Percentiles rank a stretch among this genome's conserved stretches.
phyloP scores from a whole-genome alignment of 2,329 filamentous ascomycete genomes.

The Xylariomycetidae sp. region DNA sequence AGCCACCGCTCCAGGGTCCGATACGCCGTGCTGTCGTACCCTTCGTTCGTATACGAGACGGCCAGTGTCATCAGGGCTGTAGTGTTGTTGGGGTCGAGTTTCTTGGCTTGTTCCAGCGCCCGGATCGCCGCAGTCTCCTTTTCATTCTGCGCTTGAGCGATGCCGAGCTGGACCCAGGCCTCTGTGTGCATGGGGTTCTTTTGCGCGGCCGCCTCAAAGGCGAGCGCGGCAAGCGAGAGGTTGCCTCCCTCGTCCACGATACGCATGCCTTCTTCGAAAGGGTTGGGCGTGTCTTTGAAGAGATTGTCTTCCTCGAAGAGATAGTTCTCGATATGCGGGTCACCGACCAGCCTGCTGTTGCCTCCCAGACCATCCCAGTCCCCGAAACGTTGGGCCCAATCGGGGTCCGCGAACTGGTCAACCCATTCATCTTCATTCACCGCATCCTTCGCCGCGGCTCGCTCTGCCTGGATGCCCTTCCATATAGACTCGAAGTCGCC shows the following conservation, averaged over 20 bases:
- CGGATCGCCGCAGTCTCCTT: conserved; percentile 96
- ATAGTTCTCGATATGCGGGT: conserved; percentile 81
- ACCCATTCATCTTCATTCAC: conserved; percentile 57
- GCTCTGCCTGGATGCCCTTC: conserved; percentile 75
- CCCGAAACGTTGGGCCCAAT: conserved; percentile 63
- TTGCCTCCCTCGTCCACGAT: conserved; percentile 94
- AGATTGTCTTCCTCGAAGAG: conserved; percentile 93
- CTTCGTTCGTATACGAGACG: conserved; percentile 97
- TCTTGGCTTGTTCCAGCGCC: conserved; percentile 84
- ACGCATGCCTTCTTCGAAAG: conserved; percentile 86
- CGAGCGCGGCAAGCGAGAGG: conserved; percentile 83
- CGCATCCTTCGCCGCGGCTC: conserved; percentile 60
- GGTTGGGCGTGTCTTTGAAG: conserved; percentile 73
- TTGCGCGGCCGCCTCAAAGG: conserved; percentile 93
- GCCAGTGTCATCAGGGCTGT: conserved; percentile 90
- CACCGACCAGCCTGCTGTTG: conserved; percentile 41
- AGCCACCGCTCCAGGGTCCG: conserved; percentile 95
- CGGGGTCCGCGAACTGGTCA: conserved; percentile 67
- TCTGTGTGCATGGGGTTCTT: conserved; percentile 82
- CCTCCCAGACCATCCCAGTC: conserved; percentile 54
- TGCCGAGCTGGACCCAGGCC: conserved; percentile 88
- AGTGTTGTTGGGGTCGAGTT: conserved; percentile 79
- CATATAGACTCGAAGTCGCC: conserved; percentile 89
- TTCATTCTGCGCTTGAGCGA: conserved; percentile 94
- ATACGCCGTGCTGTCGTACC: conserved; percentile 95